These are phyloP conservation scores for Linum lewisii DNA, from an alignment of 345 rosid species.

Conservation along the genomic window DNA sequence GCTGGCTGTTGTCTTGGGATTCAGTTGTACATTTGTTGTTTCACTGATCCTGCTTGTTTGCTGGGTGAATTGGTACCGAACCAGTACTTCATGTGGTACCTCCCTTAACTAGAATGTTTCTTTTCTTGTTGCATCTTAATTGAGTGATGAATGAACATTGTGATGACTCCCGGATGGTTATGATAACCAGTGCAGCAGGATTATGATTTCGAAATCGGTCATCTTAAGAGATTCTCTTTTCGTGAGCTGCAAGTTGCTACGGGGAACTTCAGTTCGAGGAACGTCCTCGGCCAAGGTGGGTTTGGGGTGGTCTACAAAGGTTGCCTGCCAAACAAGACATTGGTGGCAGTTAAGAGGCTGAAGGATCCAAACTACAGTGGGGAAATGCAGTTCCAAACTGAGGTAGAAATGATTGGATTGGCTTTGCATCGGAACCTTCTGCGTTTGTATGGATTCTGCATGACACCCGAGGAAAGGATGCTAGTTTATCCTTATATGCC, in stretches of 20 bases:
- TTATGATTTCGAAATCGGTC: constrained; percentile 75
- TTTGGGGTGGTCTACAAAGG: constrained; percentile 96
- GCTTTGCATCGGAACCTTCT: constrained; percentile 86
- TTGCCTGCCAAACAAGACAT: constrained; percentile 56
- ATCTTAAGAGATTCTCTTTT: constrained; percentile 70
- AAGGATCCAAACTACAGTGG: constrained; percentile 87
- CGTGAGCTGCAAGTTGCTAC: constrained; percentile 83
- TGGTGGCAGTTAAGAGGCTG: constrained; percentile 83
- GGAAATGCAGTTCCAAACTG: constrained; percentile 94
- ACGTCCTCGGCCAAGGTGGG: constrained; percentile 89
- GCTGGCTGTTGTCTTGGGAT: constrained; percentile 53
- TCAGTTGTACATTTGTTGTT: constrained; percentile 56
- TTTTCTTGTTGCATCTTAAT: background rate
- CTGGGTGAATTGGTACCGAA: constrained; percentile 77
- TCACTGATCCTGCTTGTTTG: constrained; percentile 56
- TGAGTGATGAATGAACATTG: background rate
- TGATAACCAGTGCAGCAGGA: constrained; percentile 68
- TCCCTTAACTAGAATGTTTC: background rate
- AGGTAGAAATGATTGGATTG: constrained; percentile 95
- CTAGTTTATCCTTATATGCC: constrained; percentile 96
- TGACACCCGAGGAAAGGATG: constrained; percentile 76
- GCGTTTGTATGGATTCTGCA: constrained; percentile 79
- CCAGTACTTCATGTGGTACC: constrained; percentile 61
- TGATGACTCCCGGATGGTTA: background rate
- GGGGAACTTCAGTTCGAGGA: constrained; percentile 56